Evolutionary conservation across 2,329 filamentous ascomycete species (phyloP).

Genomic region (Aspergillus quadrilineatus): DNA sequence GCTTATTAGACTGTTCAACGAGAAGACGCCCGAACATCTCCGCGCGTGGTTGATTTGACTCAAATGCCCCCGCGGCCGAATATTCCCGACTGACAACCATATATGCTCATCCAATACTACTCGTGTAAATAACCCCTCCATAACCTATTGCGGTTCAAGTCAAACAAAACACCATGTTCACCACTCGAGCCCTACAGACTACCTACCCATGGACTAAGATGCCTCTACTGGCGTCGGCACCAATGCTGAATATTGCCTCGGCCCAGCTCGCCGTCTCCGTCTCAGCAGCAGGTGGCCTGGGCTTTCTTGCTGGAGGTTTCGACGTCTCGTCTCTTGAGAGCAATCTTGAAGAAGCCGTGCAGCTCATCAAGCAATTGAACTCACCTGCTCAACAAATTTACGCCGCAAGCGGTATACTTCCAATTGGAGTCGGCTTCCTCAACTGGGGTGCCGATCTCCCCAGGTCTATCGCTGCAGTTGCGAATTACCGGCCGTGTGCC

Average conservation of each 20-base stretch:
- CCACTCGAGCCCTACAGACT: conserved; percentile 30
- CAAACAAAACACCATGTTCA: conserved; percentile 5
- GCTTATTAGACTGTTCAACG: no score
- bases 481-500: conserved; percentile 35
- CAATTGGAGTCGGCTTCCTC: conserved; percentile 43
- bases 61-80: background rate
- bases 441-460: conserved; percentile 39
- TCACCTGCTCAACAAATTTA: conserved; percentile 12
- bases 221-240: conserved; percentile 62
- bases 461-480: conserved; percentile 29
- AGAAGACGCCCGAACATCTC: background rate
- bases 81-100: no score
- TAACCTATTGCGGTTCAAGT: background rate
- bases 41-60: background rate
- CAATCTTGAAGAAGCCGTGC: conserved; percentile 29
- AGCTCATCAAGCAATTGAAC: conserved; percentile 20
- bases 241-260: conserved; percentile 65
- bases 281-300: conserved; percentile 54
- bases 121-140: background rate
- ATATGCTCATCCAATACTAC: background rate
- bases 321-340: conserved; percentile 31
- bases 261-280: conserved; percentile 60
- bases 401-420: conserved; percentile 26
- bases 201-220: conserved; percentile 59
- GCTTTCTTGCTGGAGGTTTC: conserved; percentile 61